Evolutionary conservation across 2,329 filamentous ascomycete species (phyloP).

Genomic region (Sarocladium strictum): DNA sequence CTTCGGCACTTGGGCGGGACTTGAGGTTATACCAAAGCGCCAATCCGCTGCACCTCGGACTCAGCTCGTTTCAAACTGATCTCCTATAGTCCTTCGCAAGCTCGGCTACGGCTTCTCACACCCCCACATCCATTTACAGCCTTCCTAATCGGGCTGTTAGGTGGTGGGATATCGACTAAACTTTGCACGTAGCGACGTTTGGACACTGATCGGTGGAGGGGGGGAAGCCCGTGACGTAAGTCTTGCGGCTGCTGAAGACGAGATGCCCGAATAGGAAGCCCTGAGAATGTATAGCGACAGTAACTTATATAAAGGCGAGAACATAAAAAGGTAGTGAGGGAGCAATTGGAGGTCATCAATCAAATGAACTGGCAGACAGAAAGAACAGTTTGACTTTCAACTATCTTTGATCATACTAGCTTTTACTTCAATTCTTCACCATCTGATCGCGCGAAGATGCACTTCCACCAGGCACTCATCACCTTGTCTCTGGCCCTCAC

Average conservation of each 20-base stretch:
- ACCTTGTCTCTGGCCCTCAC: background rate
- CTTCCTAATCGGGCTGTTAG: background rate
- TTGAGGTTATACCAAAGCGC: background rate
- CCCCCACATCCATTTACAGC: background rate
- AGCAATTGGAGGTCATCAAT: too few species aligned
- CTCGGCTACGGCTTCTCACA: background rate
- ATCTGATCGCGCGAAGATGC: background rate
- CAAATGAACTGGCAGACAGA: too few species aligned
- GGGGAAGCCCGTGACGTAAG: background rate
- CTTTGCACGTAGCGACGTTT: background rate
- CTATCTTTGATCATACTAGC: background rate
- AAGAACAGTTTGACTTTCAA: background rate
- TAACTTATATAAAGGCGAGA: too few species aligned
- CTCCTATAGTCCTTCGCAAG: background rate
- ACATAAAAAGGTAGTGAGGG: background rate
- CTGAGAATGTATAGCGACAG: background rate
- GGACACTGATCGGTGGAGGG: background rate
- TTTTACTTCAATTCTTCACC: background rate
- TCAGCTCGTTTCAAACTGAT: conserved; percentile 1
- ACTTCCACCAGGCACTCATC: background rate
- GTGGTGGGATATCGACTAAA: conserved; percentile 2
- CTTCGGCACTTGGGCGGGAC: conserved; percentile 5
- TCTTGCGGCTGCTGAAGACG: conserved; percentile 4
- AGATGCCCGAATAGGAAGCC: conserved; percentile 7
- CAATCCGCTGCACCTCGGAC: background rate